Evolutionary conservation across 805 yeast species (phyloP), one percentile per base, ranked within the genome.

Genomic region (Hanseniaspora guilliermondii): DNA sequence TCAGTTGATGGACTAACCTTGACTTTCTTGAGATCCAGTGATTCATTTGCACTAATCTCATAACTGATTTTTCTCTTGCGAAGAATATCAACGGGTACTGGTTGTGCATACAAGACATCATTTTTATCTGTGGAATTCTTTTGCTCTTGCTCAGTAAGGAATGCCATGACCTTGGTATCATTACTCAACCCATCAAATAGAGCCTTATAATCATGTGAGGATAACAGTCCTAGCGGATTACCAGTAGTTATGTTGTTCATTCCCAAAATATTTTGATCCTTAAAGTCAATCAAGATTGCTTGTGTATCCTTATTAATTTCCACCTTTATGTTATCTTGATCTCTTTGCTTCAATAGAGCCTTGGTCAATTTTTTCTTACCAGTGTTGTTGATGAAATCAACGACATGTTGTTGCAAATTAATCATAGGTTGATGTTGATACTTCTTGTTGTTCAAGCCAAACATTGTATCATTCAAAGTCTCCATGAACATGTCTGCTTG

Each of bases 321-420:
- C 2, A 44, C 40, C 21, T 37, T 52, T 1, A 52, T 52, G 14
- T 44, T 49, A 39, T 68, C 71, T 49, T 61, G 66, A 53, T 66
- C 70, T 47, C 66, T 62, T 2, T 58, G 62, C 47, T 64, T 62
- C 47, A 64, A 68, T 6, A 63, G 61, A 6, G 66, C 62, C 42
- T 66, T 66, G 4, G 65, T 59, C 4, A 62, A 24, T 44, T 64
- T 64, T 56, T 62, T 65, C 59, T 65, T 68, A 27, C 69, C 69
- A 9, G 67, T 60, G n/a, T 66, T 64, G 55, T 68, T 68, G 16
- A 63, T 59, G 24, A 58, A 58, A 40, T 66, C 70, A 21, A 65
- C 57, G 8, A 63, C 49, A 27, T 57, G 53, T 24, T 59, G 64
- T 6, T 69, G 62, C 17, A 65, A 57, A 36, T 62, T 59, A 39